Evolutionary conservation across 495 filamentous ascomycete genomes (phyloP).

Genomic region (Penicillium crystallinum): DNA sequence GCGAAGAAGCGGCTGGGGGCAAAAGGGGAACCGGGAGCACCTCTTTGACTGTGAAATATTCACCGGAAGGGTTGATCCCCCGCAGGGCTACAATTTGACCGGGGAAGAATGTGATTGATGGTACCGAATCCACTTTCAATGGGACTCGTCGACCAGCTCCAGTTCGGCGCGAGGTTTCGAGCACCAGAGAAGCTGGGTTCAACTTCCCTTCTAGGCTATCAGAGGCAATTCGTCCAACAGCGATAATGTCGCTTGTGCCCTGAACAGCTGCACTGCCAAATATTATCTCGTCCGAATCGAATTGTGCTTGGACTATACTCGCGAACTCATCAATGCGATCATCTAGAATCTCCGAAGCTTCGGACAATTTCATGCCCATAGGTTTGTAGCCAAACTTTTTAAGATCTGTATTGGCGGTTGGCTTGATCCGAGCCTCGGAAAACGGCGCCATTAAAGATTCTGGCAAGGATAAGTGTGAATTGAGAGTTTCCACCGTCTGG

Average conservation of each 20-base stretch:
- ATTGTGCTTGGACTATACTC: conserved; percentile 61
- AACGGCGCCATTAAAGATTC: conserved; percentile 69
- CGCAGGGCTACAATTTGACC: conserved; percentile 86
- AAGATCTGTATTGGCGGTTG: conserved; percentile 75
- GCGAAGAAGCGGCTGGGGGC: conserved; percentile 59
- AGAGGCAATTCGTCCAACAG: conserved; percentile 84
- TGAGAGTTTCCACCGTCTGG: conserved; percentile 74
- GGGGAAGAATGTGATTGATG: conserved; percentile 81
- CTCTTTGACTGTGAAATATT: conserved; percentile 75
- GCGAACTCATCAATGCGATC: conserved; percentile 91
- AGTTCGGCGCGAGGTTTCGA: conserved; percentile 82
- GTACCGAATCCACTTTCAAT: conserved; percentile 64
- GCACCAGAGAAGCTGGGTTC: conserved; percentile 73
- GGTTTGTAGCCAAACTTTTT: conserved; percentile 89
- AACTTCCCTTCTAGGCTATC: conserved; percentile 79
- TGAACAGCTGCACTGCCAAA: conserved; percentile 84
- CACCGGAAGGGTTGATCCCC: conserved; percentile 82
- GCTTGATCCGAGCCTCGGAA: conserved; percentile 69
- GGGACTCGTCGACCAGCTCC: conserved; percentile 78
- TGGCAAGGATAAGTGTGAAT: conserved; percentile 63
- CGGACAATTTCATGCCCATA: conserved; percentile 88
- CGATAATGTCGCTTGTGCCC: conserved; percentile 80
- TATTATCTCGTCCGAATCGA: conserved; percentile 69
- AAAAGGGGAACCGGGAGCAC: conserved; percentile 69
- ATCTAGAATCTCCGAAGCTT: conserved; percentile 87